Evolutionary conservation across 2,329 filamentous ascomycete genomes (phyloP).

Genomic region (Pseudohalonectria lignicola): DNA sequence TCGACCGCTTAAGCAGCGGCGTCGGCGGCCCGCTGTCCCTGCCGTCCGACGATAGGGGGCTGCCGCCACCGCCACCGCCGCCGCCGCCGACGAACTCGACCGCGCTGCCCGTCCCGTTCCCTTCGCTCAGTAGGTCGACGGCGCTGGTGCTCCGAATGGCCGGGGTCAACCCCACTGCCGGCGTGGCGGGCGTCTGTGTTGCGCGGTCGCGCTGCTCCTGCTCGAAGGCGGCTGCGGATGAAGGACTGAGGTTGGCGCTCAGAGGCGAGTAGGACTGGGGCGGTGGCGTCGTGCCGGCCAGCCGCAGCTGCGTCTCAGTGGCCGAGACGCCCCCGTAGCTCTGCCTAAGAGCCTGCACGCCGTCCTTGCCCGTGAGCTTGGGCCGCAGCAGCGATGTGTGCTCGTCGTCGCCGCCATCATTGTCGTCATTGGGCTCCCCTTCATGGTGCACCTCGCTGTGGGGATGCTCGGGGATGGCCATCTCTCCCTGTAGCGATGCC

Average conservation of each 20-base stretch:
- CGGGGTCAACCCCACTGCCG: no score
- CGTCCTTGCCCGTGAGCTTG: constrained; percentile 46
- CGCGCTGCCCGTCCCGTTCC: not conserved
- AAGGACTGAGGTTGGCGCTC: not conserved
- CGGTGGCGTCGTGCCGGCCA: not conserved
- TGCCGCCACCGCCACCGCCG: constrained; percentile 8
- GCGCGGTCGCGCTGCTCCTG: constrained; percentile 6
- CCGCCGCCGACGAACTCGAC: not conserved
- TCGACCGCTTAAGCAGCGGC: constrained; percentile 7
- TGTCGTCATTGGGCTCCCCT: constrained; percentile 6
- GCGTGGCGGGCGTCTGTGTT: constrained; percentile 4
- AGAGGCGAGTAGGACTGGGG: not conserved
- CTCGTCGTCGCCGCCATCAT: constrained; percentile 19
- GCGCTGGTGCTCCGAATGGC: not conserved
- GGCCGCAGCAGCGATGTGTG: constrained; percentile 27
- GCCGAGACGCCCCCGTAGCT: constrained; percentile 36
- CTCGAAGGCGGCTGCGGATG: constrained; percentile 1
- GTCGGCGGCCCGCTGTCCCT: constrained; percentile 7
- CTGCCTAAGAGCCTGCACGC: constrained; percentile 47
- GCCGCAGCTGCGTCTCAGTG: constrained; percentile 2
- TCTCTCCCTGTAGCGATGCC: constrained; percentile 6
- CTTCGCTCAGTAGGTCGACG: not conserved
- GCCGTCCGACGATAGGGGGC: constrained; percentile 6
- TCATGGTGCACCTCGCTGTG: not conserved
- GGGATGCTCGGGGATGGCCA: constrained; percentile 3